A percentile compares a stretch with the other conserved stretches of the same genome.
These are phyloP conservation scores for Flaveria sonorensis DNA, from an alignment of 129 eudicot species.

Conservation along the genomic window DNA sequence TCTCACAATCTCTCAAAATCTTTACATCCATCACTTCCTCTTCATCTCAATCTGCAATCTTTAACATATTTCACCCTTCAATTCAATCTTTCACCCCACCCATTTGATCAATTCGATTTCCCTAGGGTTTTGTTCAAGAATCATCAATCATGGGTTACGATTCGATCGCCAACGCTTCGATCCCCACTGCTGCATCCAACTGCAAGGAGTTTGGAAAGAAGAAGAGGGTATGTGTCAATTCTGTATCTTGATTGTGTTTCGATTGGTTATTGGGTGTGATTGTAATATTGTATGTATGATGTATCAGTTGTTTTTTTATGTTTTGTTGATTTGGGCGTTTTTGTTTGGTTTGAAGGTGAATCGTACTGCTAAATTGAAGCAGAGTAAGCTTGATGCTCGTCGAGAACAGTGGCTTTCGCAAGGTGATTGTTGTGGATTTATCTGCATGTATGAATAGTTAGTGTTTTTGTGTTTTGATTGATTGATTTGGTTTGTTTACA, in stretches of 20 bases:
- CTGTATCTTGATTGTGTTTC: not conserved
- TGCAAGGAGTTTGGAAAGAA: conserved; percentile 78
- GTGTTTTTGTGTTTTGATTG: not conserved
- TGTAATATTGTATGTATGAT: not conserved
- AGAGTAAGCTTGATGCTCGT: conserved; percentile 86
- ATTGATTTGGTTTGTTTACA: conserved; percentile 31
- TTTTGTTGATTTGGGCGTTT: conserved; percentile 8
- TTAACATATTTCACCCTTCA: not conserved
- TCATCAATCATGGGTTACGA: conserved; percentile 59
- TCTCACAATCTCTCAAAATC: conserved; percentile 18
- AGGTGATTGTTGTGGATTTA: conserved; percentile 38
- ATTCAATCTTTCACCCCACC: not conserved
- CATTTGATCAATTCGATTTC: not conserved
- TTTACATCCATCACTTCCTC: not conserved
- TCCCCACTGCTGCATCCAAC: conserved; percentile 57
- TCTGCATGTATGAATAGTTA: not conserved
- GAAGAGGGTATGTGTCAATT: conserved; percentile 53
- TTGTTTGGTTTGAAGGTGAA: conserved; percentile 52
- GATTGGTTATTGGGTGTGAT: not conserved
- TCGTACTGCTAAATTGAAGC: conserved; percentile 75
- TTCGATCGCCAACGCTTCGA: conserved; percentile 63
- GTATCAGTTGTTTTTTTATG: not conserved
- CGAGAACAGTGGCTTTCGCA: conserved; percentile 92
- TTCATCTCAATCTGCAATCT: not conserved
- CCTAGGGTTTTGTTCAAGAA: conserved; percentile 42